Conservation (phyloP, 2,329 filamentous ascomycete species). For the Pseudovirgaria hyperparasitica region DNA sequence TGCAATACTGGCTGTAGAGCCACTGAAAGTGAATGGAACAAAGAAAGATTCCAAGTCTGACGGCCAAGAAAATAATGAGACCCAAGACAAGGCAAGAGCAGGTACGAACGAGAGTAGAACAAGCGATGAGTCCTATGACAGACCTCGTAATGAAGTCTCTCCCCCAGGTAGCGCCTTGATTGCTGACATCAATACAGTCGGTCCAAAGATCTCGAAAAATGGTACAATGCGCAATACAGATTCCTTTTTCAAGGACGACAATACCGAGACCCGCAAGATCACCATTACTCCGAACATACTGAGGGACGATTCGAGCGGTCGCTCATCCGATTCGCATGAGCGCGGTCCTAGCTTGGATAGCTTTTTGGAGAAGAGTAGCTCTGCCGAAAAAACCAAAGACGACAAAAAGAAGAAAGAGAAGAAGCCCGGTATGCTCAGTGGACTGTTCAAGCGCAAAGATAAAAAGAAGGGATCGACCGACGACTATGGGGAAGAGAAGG, state of each 20-base stretch:
- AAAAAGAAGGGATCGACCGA: conserved; percentile 38
- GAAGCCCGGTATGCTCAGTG: conserved; percentile 60
- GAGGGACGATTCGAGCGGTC: conserved; percentile 55
- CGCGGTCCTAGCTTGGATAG: conserved; percentile 61
- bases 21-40: conserved; percentile 20
- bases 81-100: conserved; percentile 24
- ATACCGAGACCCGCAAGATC: conserved; percentile 91
- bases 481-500: conserved; percentile 34
- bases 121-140: conserved; percentile 55
- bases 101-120: conserved; percentile 36
- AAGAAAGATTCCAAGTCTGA: conserved; percentile 15
- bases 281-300: conserved; percentile 87
- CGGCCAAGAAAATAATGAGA: conserved; percentile 14
- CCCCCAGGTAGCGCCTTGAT: conserved; percentile 1
- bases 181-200: conserved; percentile 9
- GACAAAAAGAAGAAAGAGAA: conserved; percentile 63
- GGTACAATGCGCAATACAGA: conserved; percentile 84
- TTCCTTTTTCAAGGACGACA: conserved; percentile 96
- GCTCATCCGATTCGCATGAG: conserved; percentile 25
- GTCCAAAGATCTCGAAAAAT: conserved; percentile 50
- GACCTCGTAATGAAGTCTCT: conserved; percentile 21
- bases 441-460: conserved; percentile 54
- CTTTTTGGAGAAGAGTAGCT: conserved; percentile 55
- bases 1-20: conserved; percentile 21
- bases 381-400: conserved; percentile 51